A percentile compares a stretch with the other conserved stretches of the same genome.
Evolutionary conservation across 177 flowering plant genomes (phyloP).

Genomic region (Vitis hybrid): DNA sequence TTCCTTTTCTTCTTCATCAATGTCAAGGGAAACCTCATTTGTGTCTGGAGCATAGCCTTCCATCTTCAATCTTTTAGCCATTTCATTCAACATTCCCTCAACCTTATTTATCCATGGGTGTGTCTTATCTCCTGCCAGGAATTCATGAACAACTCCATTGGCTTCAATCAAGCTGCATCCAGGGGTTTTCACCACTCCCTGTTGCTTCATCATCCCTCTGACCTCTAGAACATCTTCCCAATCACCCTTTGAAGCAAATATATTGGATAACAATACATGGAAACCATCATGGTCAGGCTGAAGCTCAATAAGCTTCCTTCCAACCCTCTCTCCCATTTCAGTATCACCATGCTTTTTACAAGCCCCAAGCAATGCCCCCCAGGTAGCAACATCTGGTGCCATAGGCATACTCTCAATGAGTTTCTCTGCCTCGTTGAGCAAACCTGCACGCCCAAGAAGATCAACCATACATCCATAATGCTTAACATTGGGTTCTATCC

Average conservation of each 20-base stretch:
- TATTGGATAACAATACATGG: conserved; percentile 39
- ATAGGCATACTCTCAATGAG: conserved; percentile 43
- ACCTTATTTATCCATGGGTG: conserved; percentile 34
- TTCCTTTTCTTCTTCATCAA: conserved; percentile 46
- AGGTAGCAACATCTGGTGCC: conserved; percentile 43
- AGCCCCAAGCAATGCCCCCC: conserved; percentile 55
- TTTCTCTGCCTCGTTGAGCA: conserved; percentile 44
- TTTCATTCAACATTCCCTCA: conserved; percentile 33
- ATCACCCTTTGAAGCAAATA: conserved; percentile 38
- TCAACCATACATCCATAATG: conserved; percentile 55
- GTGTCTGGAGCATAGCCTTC: conserved; percentile 40
- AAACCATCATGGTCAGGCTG: conserved; percentile 48
- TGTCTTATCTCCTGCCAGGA: conserved; percentile 36
- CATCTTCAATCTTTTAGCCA: conserved; percentile 31
- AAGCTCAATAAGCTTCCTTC: conserved; percentile 38
- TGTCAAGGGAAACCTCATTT: conserved; percentile 33
- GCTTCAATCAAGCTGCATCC: conserved; percentile 46
- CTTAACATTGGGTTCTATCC: conserved; percentile 39
- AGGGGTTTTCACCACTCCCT: conserved; percentile 36
- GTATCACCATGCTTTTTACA: conserved; percentile 34
- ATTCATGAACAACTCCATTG: conserved; percentile 38
- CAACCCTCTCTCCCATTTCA: conserved; percentile 40
- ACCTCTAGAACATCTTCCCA: conserved; percentile 38
- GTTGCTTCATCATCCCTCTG: conserved; percentile 32
- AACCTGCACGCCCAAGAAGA: conserved; percentile 53